phyloP scores from a whole-genome alignment of 2,329 filamentous ascomycete species.

The Clarireedia homoeocarpa region DNA sequence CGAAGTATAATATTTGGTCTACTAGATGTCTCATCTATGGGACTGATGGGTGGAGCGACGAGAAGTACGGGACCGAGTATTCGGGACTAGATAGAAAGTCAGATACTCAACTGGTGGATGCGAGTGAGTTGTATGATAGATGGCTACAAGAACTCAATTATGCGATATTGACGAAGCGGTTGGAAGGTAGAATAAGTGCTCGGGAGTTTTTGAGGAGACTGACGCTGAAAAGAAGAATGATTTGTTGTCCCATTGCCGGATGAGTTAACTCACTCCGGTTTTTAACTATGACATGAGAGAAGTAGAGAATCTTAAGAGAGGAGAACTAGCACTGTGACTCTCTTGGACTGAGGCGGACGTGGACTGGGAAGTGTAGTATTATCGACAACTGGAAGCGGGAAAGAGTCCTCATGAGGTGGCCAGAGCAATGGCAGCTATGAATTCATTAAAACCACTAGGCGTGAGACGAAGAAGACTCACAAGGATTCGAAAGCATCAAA shows the following conservation, averaged over 20 bases:
- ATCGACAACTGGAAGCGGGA: neutral
- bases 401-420: neutral
- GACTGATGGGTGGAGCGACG: neutral
- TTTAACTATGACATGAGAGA: neutral
- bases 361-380: neutral
- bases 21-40: neutral
- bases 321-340: neutral
- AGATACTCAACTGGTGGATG: neutral
- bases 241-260: neutral
- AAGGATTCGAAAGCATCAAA: neutral
- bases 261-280: neutral
- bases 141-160: neutral
- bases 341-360: neutral
- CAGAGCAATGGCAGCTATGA: neutral
- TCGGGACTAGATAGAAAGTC: too few relatives aligned
- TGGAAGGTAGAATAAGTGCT: neutral
- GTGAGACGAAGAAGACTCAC: neutral
- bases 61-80: neutral
- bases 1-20: constrained; percentile 5
- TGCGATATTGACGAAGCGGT: neutral
- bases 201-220: neutral
- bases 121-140: neutral
- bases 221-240: neutral
- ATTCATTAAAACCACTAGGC: neutral
- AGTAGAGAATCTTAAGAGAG: neutral